Percentiles rank a stretch among this genome's conserved stretches.
These are phyloP conservation scores for sweet orange (Citrus sinensis) DNA, from an alignment of 345 rosid genomes.

Conservation along the genomic window DNA sequence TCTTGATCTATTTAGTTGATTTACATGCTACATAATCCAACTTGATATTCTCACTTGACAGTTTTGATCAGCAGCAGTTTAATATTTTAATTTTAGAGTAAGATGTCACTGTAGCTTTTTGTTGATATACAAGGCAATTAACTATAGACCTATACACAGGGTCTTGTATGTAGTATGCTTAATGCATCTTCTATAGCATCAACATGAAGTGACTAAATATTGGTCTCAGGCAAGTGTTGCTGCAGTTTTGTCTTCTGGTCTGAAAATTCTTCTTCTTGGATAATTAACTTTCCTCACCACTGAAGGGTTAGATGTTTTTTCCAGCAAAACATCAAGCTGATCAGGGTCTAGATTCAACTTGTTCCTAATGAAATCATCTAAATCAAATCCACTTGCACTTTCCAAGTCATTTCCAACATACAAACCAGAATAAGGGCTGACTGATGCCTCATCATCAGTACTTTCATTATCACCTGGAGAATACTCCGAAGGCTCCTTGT, in stretches of 20 bases:
- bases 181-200: not conserved
- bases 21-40: not conserved
- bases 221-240: conserved; percentile 10
- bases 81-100: not conserved
- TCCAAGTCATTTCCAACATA: conserved; percentile 31
- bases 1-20: not conserved
- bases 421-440: conserved; percentile 16
- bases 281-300: conserved; percentile 20
- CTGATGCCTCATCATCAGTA: conserved; percentile 6
- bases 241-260: conserved; percentile 22
- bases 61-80: not conserved
- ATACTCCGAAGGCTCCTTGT: conserved; percentile 28
- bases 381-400: conserved; percentile 42
- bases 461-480: conserved; percentile 25
- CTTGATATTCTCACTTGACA: not conserved
- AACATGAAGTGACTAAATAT: not conserved
- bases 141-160: not conserved
- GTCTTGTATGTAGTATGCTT: not conserved
- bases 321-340: conserved; percentile 49
- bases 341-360: conserved; percentile 56
- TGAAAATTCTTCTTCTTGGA: conserved; percentile 45
- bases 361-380: conserved; percentile 54
- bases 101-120: not conserved
- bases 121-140: not conserved
- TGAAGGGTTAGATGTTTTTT: conserved; percentile 26